Base-by-base conservation (phyloP, 495 filamentous ascomycete genomes). In the Hyaloscypha finlandica region DNA sequence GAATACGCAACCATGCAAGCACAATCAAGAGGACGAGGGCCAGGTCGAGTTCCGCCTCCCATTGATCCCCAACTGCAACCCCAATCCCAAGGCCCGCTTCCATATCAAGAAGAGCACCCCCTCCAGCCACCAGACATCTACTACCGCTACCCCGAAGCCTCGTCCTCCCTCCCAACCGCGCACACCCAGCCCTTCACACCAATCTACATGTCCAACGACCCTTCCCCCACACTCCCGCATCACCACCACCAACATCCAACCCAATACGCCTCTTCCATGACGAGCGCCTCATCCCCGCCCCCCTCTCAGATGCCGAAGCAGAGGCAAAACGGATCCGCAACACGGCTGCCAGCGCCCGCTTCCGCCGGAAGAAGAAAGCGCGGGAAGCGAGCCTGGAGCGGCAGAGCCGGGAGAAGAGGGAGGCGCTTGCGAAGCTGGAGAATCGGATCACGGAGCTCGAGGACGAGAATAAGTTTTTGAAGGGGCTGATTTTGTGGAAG, bases 401-500 rank as follows among this genome's bases (percentile, higher is more conserved):
- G 64, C 87, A 86, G 54, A 89, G 93, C 67, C 92, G 94, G 76
- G 93, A 97, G 70, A 91, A 95, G 73, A 85, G 84, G 8, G 92
- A 95, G 30, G 91, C 91, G 78, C 52, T 73, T 2, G 89, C 79
- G n/a, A 79, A 77, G 16, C 85, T 99, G 9, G 94, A 97, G 77
- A 82, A 86, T 56, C 88, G 90, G 60, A 90, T 99, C 48, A 85
- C 85, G 60, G 89, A 94, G 70, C 80, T 99, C 54, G 92, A 97
- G 82, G 92, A 89, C 77, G 94, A 99, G 80, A 99, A 99, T 78
- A 88, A 90, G 70, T 98, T 94, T 93, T 78, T 99, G 74, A 93
- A 95, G 84, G 90, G 90, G 66, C 84, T 99, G 61, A 86, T 99
- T 59, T 91, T 90, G 65, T 93, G 96, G 79, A 97, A 96, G 55